Base-by-base conservation (phyloP, 179 eudicot species). In the Nepenthes alata region DNA sequence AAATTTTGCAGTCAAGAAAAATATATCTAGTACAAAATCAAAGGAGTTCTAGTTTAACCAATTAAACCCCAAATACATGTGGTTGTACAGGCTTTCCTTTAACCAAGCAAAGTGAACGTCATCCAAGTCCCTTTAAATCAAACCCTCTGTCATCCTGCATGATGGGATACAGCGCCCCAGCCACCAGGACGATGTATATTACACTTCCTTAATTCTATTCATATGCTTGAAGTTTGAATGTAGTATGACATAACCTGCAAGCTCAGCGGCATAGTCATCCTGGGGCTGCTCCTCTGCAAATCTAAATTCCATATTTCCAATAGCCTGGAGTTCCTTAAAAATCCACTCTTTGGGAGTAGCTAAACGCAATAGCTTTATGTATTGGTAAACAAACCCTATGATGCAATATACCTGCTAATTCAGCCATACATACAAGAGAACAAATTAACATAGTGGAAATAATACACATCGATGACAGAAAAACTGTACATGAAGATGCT, bases 211-310 rank as follows among this genome's bases (percentile, higher is more conserved):
- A 25, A 25, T 25, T 25, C 25, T 25, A 25, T 25, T 25, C 25
- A 11, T 50, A 11, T 7, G 5, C 15, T 50, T 3, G n/a, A 11
- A 11, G 13, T 2, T 50, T 50, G 37, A 55, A 45, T 15, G 53
- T 12, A 58, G 36, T 58, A 61, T 49, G 53, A 67, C 50, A 70
- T 9, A 62, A 87, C 96, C 98, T 75, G 98, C 81, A 80, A 91
- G 96, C 63, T 91, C 98, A n/a, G 91, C 80, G 72, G 96, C 98
- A 78, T 91, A 91, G 71, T 91, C 98, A 80, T 91, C 98, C 60
- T 86, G 98, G 68, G 95, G 93, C 69, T 93, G 96, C 73, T 93
- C 95, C 72, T 93, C 98, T 41, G 91, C 96, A 83, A 86, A 89
- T 69, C 83, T 81, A 48, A 93, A 93, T 67, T 86, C 96, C 93